Conservation (phyloP, 2,329 filamentous ascomycete species). For the Cercospora zeae-maydis region DNA sequence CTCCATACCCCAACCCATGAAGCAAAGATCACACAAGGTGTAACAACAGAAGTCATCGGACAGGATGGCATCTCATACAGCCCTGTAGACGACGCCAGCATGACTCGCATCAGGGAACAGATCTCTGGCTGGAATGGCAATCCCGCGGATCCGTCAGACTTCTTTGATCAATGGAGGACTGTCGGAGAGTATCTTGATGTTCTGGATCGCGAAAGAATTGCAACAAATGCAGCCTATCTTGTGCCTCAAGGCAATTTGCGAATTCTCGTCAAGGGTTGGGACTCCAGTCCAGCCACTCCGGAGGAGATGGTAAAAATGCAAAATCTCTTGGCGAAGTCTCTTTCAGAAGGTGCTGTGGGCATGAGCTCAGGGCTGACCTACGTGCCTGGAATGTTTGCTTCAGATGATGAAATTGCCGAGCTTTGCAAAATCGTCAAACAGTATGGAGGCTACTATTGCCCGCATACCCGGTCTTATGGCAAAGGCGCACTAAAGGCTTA, state of each 20-base stretch:
- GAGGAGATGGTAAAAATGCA: conserved; percentile 29
- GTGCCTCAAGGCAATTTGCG: conserved; percentile 33
- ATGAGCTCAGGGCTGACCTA: conserved; percentile 32
- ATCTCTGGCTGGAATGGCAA: conserved; percentile 34
- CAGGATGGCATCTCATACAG: conserved; percentile 33
- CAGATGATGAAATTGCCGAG: conserved; percentile 26
- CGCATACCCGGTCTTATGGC: conserved; percentile 30
- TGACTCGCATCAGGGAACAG: conserved; percentile 29
- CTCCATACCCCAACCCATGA: conserved; percentile 29
- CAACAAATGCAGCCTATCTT: conserved; percentile 31
- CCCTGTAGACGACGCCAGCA: conserved; percentile 26
- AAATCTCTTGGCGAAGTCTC: conserved; percentile 17
- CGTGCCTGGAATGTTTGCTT: conserved; percentile 31
- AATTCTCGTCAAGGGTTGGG: conserved; percentile 30
- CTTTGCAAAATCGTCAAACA: conserved; percentile 29
- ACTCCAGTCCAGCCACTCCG: conserved; percentile 20
- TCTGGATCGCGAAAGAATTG: conserved; percentile 26
- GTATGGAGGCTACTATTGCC: conserved; percentile 31
- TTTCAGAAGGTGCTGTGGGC: conserved; percentile 30
- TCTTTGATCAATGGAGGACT: conserved; percentile 30
- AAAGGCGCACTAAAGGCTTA: conserved; percentile 31
- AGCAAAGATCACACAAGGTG: conserved; percentile 32
- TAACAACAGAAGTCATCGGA: conserved; percentile 32
- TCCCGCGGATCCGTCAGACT: conserved; percentile 24
- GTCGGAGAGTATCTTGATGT: conserved; percentile 30